phyloP scores from a whole-genome alignment of 768 basidiomycete species.

The Rhodocollybia butyracea region DNA sequence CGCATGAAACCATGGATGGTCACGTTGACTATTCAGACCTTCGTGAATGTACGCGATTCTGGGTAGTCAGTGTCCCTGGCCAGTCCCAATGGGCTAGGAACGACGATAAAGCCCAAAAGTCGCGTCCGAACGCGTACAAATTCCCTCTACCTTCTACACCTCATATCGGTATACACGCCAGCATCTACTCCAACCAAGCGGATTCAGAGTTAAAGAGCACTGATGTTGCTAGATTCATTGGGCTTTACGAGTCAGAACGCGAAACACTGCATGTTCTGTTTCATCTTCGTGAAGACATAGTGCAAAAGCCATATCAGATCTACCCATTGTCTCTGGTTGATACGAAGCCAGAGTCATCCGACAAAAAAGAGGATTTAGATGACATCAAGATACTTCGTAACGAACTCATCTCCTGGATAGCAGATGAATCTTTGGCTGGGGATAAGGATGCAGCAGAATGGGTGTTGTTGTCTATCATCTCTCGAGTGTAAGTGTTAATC shows the following conservation, averaged over 20 bases:
- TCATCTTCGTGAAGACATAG: constrained; percentile 18
- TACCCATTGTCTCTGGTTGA: constrained; percentile 38
- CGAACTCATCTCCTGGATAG: constrained; percentile 71
- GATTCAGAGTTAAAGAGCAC: constrained; percentile 46
- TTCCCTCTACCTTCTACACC: constrained; percentile 50
- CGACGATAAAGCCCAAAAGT: neutral
- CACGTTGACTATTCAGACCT: constrained; percentile 47
- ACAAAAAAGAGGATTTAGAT: constrained; percentile 9
- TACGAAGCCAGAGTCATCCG: constrained; percentile 22
- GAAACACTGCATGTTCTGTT: constrained; percentile 67
- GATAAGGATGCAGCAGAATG: constrained; percentile 73
- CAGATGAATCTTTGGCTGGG: constrained; percentile 62
- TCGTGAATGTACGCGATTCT: constrained; percentile 60
- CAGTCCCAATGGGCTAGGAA: constrained; percentile 48
- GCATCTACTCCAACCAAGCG: constrained; percentile 38
- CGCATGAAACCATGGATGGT: constrained; percentile 31
- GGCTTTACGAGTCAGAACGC: constrained; percentile 61
- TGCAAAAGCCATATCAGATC: constrained; percentile 26
- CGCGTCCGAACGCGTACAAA: constrained; percentile 43
- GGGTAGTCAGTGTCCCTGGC: constrained; percentile 76
- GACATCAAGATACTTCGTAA: constrained; percentile 42
- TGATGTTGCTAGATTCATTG: constrained; percentile 66
- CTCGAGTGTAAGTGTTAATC: constrained; percentile 54
- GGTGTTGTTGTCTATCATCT: constrained; percentile 58
- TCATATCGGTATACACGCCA: constrained; percentile 72